A percentile compares a stretch with the other conserved stretches of the same genome.
phyloP scores from a whole-genome alignment of 2,329 filamentous ascomycete species.

The Delphinella strobiligena region DNA sequence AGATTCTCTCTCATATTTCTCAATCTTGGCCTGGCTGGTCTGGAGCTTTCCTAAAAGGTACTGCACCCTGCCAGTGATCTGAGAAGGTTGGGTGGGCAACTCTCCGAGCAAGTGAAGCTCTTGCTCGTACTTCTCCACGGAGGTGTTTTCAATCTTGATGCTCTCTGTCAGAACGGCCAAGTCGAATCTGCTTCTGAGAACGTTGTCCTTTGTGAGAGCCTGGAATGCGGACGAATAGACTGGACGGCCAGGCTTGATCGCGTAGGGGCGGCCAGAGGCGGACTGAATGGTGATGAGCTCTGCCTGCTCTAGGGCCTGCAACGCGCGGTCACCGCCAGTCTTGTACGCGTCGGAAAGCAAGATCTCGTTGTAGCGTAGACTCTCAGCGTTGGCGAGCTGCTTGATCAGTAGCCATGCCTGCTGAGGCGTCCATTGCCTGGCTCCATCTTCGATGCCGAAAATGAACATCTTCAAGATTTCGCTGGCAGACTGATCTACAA shows the following conservation, averaged over 20 bases:
- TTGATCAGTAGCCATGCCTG: constrained; percentile 89
- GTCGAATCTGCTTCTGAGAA: constrained; percentile 58
- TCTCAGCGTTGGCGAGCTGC: constrained; percentile 54
- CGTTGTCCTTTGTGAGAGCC: constrained; percentile 56
- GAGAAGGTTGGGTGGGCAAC: constrained; percentile 57
- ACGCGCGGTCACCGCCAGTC: constrained; percentile 56
- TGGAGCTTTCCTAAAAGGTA: constrained; percentile 67
- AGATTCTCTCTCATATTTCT: constrained; percentile 62
- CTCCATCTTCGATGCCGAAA: constrained; percentile 44
- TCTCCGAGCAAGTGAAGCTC: constrained; percentile 63
- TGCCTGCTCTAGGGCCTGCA: constrained; percentile 70
- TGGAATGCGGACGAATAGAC: constrained; percentile 78
- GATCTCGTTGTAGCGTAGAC: constrained; percentile 74
- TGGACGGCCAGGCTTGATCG: constrained; percentile 69
- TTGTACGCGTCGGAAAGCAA: constrained; percentile 67
- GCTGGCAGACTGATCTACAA: constrained; percentile 75
- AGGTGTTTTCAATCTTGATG: constrained; percentile 58
- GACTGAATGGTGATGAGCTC: constrained; percentile 73
- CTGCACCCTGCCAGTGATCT: constrained; percentile 52
- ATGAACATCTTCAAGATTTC: constrained; percentile 94
- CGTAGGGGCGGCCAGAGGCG: constrained; percentile 62
- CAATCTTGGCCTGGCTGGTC: constrained; percentile 62
- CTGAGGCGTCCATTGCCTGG: constrained; percentile 62
- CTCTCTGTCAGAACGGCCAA: constrained; percentile 57
- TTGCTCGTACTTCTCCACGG: constrained; percentile 65